A percentile compares a stretch with the other conserved stretches of the same genome.
phyloP scores from a whole-genome alignment of 2,329 filamentous ascomycete species.

The Fusarium sp. region DNA sequence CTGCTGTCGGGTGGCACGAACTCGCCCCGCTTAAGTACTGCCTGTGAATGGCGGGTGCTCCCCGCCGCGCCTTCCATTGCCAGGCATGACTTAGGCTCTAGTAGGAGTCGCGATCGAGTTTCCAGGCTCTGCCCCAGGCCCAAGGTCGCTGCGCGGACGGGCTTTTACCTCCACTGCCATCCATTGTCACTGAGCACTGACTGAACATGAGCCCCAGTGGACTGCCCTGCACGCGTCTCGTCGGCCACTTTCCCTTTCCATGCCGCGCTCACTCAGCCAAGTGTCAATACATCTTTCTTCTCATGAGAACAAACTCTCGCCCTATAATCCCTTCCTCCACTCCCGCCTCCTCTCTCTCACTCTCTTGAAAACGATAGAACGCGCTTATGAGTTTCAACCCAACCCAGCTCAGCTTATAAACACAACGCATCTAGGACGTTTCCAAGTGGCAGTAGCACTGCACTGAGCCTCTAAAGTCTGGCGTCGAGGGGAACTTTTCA shows the following conservation, averaged over 20 bases:
- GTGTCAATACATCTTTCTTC: constrained; percentile 27
- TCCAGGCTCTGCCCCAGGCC: constrained; percentile 40
- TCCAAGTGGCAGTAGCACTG: constrained; percentile 24
- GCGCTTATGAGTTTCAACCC: background rate
- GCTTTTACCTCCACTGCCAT: constrained; percentile 33
- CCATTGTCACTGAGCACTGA: constrained; percentile 22
- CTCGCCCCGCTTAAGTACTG: constrained; percentile 22
- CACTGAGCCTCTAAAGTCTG: constrained; percentile 7
- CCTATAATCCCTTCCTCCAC: constrained; percentile 6
- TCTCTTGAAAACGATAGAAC: constrained; percentile 20
- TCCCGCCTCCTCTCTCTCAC: background rate
- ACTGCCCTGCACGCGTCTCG: constrained; percentile 46
- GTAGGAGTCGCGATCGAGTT: constrained; percentile 48
- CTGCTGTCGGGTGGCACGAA: constrained; percentile 11
- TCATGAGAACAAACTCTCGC: constrained; percentile 32
- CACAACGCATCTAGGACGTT: constrained; percentile 23
- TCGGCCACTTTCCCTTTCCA: constrained; percentile 19
- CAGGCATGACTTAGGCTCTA: constrained; percentile 44
- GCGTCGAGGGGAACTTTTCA: constrained; percentile 1
- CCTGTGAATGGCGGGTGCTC: constrained; percentile 38
- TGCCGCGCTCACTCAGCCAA: constrained; percentile 36
- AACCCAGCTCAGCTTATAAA: constrained; percentile 15
- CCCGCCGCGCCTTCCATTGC: constrained; percentile 25
- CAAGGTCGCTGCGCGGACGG: background rate
- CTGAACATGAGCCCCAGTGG: background rate